Conservation (phyloP, 208 protist species). For the Trypanosoma rangeli region DNA sequence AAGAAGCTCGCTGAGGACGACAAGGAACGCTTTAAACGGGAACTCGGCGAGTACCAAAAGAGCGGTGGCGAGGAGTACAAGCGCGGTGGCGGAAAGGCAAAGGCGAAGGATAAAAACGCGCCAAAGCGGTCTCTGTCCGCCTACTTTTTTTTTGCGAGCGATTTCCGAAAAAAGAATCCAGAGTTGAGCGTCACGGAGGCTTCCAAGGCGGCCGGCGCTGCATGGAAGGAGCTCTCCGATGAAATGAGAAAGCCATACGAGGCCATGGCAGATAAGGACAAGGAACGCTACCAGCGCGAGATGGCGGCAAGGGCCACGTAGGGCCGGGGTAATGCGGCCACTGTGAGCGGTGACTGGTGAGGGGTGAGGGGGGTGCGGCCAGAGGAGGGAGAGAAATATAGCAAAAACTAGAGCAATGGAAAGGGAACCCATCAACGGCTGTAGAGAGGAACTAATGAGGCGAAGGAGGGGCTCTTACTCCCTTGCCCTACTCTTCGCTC, state of each 20-base stretch:
- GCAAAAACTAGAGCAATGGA: neutral
- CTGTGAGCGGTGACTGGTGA: too few species aligned
- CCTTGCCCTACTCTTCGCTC: too few species aligned
- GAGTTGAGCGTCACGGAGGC: constrained; percentile 59
- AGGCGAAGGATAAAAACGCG: constrained; percentile 80
- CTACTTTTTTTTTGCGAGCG: constrained; percentile 79
- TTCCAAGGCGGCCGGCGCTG: constrained; percentile 58
- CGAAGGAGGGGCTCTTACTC: too few species aligned
- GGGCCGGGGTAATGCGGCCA: neutral
- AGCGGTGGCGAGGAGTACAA: constrained; percentile 56
- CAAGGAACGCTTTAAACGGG: constrained; percentile 75
- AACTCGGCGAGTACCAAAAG: constrained; percentile 75
- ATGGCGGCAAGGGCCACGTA: constrained; percentile 18
- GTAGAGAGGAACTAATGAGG: too few species aligned
- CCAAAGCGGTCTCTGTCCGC: constrained; percentile 80
- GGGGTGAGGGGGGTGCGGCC: neutral
- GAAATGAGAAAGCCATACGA: constrained; percentile 83
- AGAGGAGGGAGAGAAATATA: neutral
- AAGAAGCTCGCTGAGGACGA: constrained; percentile 69
- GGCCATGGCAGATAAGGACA: constrained; percentile 74
- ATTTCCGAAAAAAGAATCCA: constrained; percentile 68
- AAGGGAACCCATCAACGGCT: neutral
- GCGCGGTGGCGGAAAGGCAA: constrained; percentile 45
- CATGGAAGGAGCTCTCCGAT: constrained; percentile 64
- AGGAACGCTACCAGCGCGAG: constrained; percentile 79